These are phyloP conservation scores for Fusarium cyanostomum DNA, from an alignment of 2,329 filamentous ascomycete genomes.

Conservation along the genomic window DNA sequence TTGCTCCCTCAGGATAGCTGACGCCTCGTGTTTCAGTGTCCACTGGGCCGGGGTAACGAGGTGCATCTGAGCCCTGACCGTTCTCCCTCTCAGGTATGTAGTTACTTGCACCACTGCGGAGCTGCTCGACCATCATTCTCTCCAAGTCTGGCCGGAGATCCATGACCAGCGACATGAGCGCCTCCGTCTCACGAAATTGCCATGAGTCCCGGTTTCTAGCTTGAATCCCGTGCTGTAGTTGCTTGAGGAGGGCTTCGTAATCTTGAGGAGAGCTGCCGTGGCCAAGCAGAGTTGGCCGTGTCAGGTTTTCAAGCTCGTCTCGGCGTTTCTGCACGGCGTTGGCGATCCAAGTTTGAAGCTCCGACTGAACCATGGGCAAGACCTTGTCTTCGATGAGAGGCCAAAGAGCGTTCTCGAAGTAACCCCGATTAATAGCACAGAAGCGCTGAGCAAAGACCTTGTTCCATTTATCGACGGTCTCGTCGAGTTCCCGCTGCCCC, in stretches of 20 bases:
- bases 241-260: not conserved
- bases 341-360: constrained; percentile 3
- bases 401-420: constrained; percentile 3
- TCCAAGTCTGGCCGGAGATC: constrained; percentile 21
- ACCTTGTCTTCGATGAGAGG: not conserved
- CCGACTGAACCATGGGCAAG: not conserved
- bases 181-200: constrained; percentile 21
- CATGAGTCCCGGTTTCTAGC: not conserved
- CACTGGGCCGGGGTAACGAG: not conserved
- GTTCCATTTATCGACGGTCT: constrained; percentile 33
- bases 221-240: not conserved
- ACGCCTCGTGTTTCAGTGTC: not conserved
- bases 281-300: not conserved
- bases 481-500: constrained; percentile 8
- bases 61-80: not conserved
- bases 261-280: not conserved
- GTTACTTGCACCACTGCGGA: not conserved
- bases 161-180: constrained; percentile 19
- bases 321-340: constrained; percentile 1
- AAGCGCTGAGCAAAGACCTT: constrained; percentile 15
- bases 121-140: not conserved
- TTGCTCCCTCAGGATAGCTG: not conserved
- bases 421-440: not conserved
- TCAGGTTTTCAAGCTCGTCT: not conserved
- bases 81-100: not conserved